Conservation (phyloP, 1,284 basidiomycete genomes). For the Tilletia indica region DNA sequence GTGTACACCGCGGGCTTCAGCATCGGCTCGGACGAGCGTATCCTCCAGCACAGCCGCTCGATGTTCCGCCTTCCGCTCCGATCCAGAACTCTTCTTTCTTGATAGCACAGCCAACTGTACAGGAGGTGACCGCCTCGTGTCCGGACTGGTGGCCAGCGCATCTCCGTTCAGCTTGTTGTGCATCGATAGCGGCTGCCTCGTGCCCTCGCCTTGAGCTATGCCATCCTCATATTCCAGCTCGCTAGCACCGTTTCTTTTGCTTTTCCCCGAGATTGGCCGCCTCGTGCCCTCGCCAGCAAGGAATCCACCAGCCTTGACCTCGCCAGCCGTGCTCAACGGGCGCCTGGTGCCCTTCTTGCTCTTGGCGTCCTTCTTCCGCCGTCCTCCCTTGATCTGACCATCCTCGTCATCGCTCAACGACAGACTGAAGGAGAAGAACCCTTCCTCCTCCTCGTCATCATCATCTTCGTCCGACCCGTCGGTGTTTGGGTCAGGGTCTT, state of each 20-base stretch:
- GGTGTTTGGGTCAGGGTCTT: background rate
- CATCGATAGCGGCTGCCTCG: too few relatives aligned
- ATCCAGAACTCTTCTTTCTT: background rate
- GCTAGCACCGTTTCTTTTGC: background rate
- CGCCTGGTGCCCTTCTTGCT: background rate
- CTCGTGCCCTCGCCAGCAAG: background rate
- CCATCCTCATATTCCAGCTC: too few relatives aligned
- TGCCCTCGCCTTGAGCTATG: too few relatives aligned
- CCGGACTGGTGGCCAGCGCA: background rate
- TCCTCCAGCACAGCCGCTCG: background rate
- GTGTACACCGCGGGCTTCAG: background rate
- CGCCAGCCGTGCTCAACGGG: too few relatives aligned
- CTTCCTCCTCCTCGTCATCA: slow-evolving; percentile 6
- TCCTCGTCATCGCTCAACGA: slow-evolving; percentile 14
- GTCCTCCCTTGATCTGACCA: slow-evolving; percentile 10
- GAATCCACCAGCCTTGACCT: too few relatives aligned
- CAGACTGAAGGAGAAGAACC: too few relatives aligned
- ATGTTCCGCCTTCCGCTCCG: background rate
- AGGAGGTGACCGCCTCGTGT: too few relatives aligned
- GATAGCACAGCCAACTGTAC: too few relatives aligned
- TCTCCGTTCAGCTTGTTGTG: too few relatives aligned
- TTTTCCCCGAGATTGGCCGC: background rate
- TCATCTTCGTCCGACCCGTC: background rate
- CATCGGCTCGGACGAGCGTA: background rate
- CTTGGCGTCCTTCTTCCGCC: background rate